Evolutionary conservation across 306 rosid species (phyloP).

Genomic region (Luffa aegyptiaca): DNA sequence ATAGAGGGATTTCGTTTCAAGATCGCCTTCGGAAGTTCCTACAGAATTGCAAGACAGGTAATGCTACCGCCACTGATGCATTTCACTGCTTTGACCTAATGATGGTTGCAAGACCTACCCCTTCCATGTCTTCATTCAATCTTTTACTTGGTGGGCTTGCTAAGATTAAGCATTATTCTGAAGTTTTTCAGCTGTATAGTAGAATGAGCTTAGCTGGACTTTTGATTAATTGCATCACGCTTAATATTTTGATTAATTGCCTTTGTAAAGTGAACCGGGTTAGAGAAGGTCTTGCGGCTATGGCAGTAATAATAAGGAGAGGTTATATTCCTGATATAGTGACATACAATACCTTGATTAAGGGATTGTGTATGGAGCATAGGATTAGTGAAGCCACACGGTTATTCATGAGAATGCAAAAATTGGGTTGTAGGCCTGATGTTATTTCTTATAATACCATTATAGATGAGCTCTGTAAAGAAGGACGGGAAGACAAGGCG

Average conservation of each 20-base stretch:
- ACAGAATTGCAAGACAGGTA: constrained; percentile 20
- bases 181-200: constrained; percentile 15
- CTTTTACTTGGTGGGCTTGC: constrained; percentile 20
- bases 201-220: constrained; percentile 17
- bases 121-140: constrained; percentile 27
- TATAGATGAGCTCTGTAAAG: constrained; percentile 39
- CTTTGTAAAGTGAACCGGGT: constrained; percentile 20
- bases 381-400: constrained; percentile 20
- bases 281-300: constrained; percentile 15
- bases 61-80: constrained; percentile 16
- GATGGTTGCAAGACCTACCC: constrained; percentile 22
- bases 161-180: constrained; percentile 23
- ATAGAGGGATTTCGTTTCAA: neutral
- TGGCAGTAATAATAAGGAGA: constrained; percentile 20
- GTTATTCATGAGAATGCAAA: constrained; percentile 22
- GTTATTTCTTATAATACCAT: constrained; percentile 23
- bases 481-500: constrained; percentile 30
- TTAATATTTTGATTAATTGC: constrained; percentile 27
- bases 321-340: constrained; percentile 22
- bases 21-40: no score
- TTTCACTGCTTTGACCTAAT: constrained; percentile 15
- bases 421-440: constrained; percentile 21
- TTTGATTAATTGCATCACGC: constrained; percentile 11
- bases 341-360: constrained; percentile 23
- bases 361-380: constrained; percentile 34